phyloP scores from a whole-genome alignment of 371 early-diverging fungal species.

The Haplosporangium sp. region DNA sequence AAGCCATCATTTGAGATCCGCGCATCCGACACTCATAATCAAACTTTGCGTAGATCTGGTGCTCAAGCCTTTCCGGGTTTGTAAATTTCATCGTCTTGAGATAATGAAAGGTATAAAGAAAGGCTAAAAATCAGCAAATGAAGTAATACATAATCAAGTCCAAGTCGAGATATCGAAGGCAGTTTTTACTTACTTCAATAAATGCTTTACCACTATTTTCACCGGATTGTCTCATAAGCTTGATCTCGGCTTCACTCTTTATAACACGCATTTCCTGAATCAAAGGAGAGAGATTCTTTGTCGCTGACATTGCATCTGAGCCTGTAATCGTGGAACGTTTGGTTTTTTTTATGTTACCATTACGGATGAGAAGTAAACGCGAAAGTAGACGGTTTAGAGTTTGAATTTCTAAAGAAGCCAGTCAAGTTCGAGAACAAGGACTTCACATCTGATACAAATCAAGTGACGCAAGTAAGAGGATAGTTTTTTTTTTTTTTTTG shows the following conservation, averaged over 20 bases:
- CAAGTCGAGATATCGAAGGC: not conserved
- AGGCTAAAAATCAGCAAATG: not conserved
- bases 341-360: conserved; percentile 6
- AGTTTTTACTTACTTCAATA: conserved; percentile 59
- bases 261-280: conserved; percentile 82
- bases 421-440: conserved; percentile 24
- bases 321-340: conserved; percentile 16
- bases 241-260: conserved; percentile 83
- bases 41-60: conserved; percentile 81
- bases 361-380: conserved; percentile 22
- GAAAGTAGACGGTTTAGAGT: conserved; percentile 19
- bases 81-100: conserved; percentile 74
- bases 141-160: not conserved
- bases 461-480: not conserved
- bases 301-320: conserved; percentile 41
- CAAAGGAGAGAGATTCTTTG: conserved; percentile 68
- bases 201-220: conserved; percentile 84
- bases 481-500: not conserved
- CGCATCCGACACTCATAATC: conserved; percentile 80
- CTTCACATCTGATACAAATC: not conserved
- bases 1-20: conserved; percentile 85
- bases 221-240: conserved; percentile 84
- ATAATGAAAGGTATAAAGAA: not conserved
- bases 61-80: conserved; percentile 78
- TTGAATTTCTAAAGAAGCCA: conserved; percentile 16